Evolutionary conservation across 2,329 filamentous ascomycete genomes (phyloP), one percentile per base, ranked within the genome.

Genomic region (Ascochyta viciae-villosae): DNA sequence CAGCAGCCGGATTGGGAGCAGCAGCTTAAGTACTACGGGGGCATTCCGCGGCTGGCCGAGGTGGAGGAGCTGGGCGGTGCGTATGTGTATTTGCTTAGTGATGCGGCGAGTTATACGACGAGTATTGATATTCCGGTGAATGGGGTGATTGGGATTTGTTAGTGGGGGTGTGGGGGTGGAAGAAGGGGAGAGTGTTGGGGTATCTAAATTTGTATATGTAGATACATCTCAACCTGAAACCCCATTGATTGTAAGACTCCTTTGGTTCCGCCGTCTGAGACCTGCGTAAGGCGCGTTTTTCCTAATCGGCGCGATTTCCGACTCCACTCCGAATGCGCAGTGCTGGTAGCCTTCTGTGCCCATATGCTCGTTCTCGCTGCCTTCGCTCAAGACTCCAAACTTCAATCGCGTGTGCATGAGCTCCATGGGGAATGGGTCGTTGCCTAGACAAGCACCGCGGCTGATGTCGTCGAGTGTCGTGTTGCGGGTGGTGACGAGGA

Each of bases 11-110:
- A 85, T 64, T 86, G 82, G 83, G 80, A 82, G 53, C 73, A 78
- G 58, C 82, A 85, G 73, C 78, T 85, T 74, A 80, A 83, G 70
- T 85, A 85, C 64, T 85, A 85, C 62, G 82, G 83, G 3, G 83
- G 83, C 3, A 85, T 86, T 76, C 82, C 82, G 10, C 73, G 83
- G 26, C 61, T 86, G 34, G 83, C 83, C 0, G 77, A 82, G 43
- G 79, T 81, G 0, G 77, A 82, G 59, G 83, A 86, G 68, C 70
- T 86, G 2, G 82, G 82, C 2, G 82, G 83, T 13, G 83, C 83
- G 0, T 85, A 85, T 61, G 82, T 85, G 4, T 85, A 85, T 60
- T 66, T 85, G 52, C 66, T 85, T n/a, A 81, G 77, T 52, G 83
- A 85, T 53, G 77, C 78, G 8, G 79, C 80, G n/a, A 78, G 73